These are phyloP conservation scores for Ceratobasidium papillatum DNA, from an alignment of 1,284 basidiomycete species.

Conservation along the genomic window DNA sequence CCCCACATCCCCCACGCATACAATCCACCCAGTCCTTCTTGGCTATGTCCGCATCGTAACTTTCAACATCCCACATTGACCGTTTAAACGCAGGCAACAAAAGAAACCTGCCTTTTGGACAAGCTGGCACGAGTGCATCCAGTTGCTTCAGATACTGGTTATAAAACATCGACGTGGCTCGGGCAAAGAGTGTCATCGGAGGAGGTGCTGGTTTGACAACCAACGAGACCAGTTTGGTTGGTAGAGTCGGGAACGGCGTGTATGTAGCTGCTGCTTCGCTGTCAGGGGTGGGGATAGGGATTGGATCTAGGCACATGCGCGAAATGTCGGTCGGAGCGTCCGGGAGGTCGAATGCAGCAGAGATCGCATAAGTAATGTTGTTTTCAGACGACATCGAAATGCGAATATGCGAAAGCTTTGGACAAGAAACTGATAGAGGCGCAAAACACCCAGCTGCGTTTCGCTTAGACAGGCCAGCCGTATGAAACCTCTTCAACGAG, in stretches of 20 bases:
- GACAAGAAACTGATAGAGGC: conserved; percentile 10
- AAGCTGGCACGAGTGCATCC: conserved; percentile 9
- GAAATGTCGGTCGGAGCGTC: conserved; percentile 12
- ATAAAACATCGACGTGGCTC: conserved; percentile 33
- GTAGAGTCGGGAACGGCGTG: conserved; percentile 22
- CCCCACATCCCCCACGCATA: conserved; percentile 24
- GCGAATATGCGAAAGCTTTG: conserved; percentile 27
- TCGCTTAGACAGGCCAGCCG: conserved; percentile 6
- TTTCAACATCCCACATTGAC: conserved; percentile 29
- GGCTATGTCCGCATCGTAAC: not conserved
- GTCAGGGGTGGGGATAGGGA: not conserved
- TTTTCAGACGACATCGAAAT: conserved; percentile 29
- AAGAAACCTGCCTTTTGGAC: conserved; percentile 15
- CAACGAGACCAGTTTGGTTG: not conserved
- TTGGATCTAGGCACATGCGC: conserved; percentile 30
- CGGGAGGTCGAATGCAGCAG: conserved; percentile 23
- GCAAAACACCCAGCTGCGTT: conserved; percentile 34
- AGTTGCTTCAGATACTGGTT: conserved; percentile 34
- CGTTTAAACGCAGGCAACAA: conserved; percentile 21
- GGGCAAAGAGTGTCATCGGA: conserved; percentile 15
- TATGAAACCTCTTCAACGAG: conserved; percentile 12
- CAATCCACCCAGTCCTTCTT: conserved; percentile 31
- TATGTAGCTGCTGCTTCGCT: not conserved
- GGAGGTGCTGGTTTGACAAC: conserved; percentile 31
- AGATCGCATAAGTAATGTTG: conserved; percentile 23